Conservation (phyloP, 2,329 filamentous ascomycete genomes). For the Fusarium hainanense region DNA sequence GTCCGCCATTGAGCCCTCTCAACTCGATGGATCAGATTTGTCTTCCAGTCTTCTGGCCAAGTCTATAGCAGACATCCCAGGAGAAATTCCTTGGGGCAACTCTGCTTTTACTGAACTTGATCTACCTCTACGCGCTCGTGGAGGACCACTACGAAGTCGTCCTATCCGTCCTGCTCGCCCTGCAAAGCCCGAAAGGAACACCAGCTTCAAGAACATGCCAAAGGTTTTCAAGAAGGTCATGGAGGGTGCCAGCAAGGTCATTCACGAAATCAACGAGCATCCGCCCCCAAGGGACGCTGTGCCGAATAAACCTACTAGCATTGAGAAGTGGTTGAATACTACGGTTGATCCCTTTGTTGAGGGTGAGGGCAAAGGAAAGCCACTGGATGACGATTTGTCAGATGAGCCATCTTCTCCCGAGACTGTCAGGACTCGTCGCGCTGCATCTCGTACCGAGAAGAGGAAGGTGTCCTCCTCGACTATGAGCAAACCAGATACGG, state of each 20-base stretch:
- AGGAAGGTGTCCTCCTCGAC: constrained; percentile 38
- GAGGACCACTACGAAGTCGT: constrained; percentile 58
- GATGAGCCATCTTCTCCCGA: constrained; percentile 36
- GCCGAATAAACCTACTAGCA: constrained; percentile 69
- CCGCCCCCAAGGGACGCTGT: constrained; percentile 56
- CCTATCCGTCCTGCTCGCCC: constrained; percentile 50
- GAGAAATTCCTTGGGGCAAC: constrained; percentile 71
- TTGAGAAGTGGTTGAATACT: constrained; percentile 72
- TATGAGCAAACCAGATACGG: constrained; percentile 32
- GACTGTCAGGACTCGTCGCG: constrained; percentile 37
- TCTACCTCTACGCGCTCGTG: constrained; percentile 58
- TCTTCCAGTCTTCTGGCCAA: constrained; percentile 58
- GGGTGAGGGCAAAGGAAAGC: constrained; percentile 26
- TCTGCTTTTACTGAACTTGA: constrained; percentile 75
- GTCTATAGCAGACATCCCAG: constrained; percentile 65
- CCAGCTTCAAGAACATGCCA: constrained; percentile 70
- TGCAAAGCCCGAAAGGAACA: constrained; percentile 61
- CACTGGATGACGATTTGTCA: constrained; percentile 18
- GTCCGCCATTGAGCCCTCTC: constrained; percentile 42
- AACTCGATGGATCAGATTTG: constrained; percentile 48
- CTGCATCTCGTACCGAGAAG: constrained; percentile 43
- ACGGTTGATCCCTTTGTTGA: constrained; percentile 73
- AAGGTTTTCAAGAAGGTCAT: constrained; percentile 73
- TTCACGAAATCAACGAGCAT: constrained; percentile 69
- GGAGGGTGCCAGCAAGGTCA: constrained; percentile 72